A percentile compares a stretch with the other conserved stretches of the same genome.
phyloP scores from a whole-genome alignment of 2,329 filamentous ascomycete genomes.

The Phaeomoniella chlamydospora region DNA sequence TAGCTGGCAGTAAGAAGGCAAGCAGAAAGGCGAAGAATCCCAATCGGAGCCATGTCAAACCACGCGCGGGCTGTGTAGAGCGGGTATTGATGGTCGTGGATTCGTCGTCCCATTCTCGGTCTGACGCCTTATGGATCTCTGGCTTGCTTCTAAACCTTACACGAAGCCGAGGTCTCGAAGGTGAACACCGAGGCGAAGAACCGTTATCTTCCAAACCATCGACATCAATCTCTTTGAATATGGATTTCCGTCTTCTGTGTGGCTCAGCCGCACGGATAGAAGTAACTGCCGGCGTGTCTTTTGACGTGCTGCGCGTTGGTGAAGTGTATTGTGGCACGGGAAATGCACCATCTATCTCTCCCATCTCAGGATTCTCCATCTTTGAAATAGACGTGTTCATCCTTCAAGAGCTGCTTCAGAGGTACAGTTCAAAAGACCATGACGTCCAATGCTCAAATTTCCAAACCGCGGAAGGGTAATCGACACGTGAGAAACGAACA shows the following conservation, averaged over 20 bases:
- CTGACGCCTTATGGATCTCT: conserved; percentile 3
- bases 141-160: conserved; percentile 9
- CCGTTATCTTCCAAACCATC: conserved; percentile 9
- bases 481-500: too few relatives aligned
- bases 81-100: neutral
- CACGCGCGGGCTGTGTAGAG: neutral
- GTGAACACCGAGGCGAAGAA: conserved; percentile 4
- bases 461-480: too few relatives aligned
- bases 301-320: too few relatives aligned
- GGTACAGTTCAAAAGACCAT: too few relatives aligned
- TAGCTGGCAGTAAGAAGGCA: conserved; percentile 8
- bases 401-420: too few relatives aligned
- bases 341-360: too few relatives aligned
- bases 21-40: conserved; percentile 9
- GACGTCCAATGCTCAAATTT: too few relatives aligned
- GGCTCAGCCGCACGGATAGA: too few relatives aligned
- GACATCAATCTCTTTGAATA: conserved; percentile 11
- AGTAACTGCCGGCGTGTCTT: too few relatives aligned
- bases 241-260: conserved; percentile 7
- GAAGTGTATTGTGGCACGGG: too few relatives aligned
- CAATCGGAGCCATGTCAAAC: conserved; percentile 6
- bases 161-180: conserved; percentile 6
- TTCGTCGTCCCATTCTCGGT: neutral
- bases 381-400: too few relatives aligned
- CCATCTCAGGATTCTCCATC: too few relatives aligned